phyloP scores from a whole-genome alignment of 805 yeast species.

The Teunomyces kruisii region DNA sequence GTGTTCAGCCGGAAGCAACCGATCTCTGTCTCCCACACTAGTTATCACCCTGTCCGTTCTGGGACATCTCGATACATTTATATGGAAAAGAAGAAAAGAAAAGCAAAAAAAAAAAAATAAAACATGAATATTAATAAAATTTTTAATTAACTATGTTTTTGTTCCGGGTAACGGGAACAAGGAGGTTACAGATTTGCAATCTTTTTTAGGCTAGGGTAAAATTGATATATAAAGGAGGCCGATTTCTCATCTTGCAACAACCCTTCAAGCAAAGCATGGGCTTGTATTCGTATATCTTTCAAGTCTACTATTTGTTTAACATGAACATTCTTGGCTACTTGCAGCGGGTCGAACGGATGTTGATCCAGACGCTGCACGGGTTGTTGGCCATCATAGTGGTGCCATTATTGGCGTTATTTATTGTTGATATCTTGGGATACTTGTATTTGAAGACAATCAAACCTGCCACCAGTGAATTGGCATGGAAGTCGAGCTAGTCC shows the following conservation, averaged over 20 bases:
- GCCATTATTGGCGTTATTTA: slow-evolving; percentile 3
- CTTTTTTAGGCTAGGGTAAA: not conserved
- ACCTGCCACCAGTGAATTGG: not conserved
- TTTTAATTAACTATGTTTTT: not conserved
- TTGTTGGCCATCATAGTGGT: slow-evolving; percentile 6
- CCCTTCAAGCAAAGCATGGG: not conserved
- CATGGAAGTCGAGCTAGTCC: not conserved
- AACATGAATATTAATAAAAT: not conserved
- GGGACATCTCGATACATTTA: not conserved
- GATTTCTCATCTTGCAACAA: not conserved
- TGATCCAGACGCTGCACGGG: slow-evolving; percentile 8
- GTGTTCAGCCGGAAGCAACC: not conserved
- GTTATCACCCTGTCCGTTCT: not conserved
- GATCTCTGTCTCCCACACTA: not conserved
- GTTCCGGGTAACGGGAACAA: slow-evolving; percentile 2
- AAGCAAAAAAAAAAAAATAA: not conserved
- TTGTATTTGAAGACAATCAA: slow-evolving; percentile 6
- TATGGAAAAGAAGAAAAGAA: not conserved
- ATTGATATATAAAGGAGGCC: not conserved
- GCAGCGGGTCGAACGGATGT: slow-evolving; percentile 5
- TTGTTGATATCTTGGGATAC: slow-evolving; percentile 6
- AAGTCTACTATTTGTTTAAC: not conserved
- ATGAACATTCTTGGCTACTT: slow-evolving; percentile 4
- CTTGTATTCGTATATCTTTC: not conserved
- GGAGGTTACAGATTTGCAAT: not conserved